Evolutionary conservation across 768 basidiomycete species (phyloP).

Genomic region (Russula sp.): DNA sequence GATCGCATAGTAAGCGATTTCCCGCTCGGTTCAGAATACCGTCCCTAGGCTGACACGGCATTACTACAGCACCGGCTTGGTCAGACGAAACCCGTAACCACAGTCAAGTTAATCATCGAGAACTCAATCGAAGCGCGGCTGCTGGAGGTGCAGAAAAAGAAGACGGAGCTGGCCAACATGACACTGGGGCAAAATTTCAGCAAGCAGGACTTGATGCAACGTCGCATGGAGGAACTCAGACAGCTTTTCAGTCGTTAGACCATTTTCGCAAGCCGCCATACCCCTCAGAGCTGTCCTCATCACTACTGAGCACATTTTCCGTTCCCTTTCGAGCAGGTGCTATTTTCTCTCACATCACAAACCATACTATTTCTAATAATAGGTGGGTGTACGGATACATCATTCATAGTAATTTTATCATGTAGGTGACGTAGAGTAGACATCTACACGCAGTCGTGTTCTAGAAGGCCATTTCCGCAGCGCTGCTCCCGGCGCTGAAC

Average conservation of each 20-base stretch:
- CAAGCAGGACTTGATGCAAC: constrained; percentile 80
- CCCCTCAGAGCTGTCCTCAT: background rate
- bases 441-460: background rate
- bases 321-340: background rate
- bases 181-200: constrained; percentile 82
- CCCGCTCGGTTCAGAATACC: background rate
- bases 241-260: constrained; percentile 52
- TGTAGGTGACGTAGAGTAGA: constrained; percentile 16
- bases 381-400: constrained; percentile 12
- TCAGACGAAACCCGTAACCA: constrained; percentile 86
- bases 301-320: background rate
- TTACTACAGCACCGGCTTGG: constrained; percentile 81
- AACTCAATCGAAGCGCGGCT: constrained; percentile 90
- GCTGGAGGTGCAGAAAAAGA: constrained; percentile 90
- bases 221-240: constrained; percentile 82
- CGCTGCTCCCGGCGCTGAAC: constrained; percentile 65
- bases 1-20: constrained; percentile 78
- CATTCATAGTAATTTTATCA: constrained; percentile 11
- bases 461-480: constrained; percentile 67
- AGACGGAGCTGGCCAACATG: constrained; percentile 90
- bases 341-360: background rate
- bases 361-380: constrained; percentile 13
- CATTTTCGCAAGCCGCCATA: background rate
- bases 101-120: constrained; percentile 89
- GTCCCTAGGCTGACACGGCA: background rate